Base-by-base conservation (phyloP, 202 grass and related monocot species). In the Dendrocalamus latiflorus region DNA sequence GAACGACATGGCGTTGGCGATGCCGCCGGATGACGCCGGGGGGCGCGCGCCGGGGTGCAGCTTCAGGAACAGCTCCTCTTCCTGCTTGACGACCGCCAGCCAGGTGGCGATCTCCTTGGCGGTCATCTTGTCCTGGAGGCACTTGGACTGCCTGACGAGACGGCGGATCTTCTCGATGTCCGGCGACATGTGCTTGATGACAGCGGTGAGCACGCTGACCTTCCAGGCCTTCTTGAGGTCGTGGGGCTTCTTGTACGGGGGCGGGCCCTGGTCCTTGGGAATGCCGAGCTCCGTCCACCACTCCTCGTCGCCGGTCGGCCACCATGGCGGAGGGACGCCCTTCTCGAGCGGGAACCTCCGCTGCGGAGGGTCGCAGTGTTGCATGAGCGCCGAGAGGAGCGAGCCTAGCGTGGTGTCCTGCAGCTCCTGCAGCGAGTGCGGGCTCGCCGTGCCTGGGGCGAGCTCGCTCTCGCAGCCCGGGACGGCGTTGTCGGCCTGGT, bases 41-140 rank as follows among this genome's bases (percentile, higher is more conserved):
- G 89, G 83, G 43, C 58, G 80, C 8, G 74, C 87, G 5, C 87
- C 93, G 0, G 96, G 96, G 77, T 98, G 51, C 39, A 91, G 80
- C 85, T 91, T 91, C 77, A 83, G 44, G 87, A 84, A 95, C 22
- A 85, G 41, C 61, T 95, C 93, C 81, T 98, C 96, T 77, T 98
- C 96, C 69, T 98, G 96, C 82, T 95, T 98, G 72, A 95, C 58
- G 9, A 95, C 93, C 0, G 89, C 87, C 39, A 95, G 77, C 96
- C 96, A 98, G 38, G 91, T 93, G 42, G 89, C 70, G 69, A 94
- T 98, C 91, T 98, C 96, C 83, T 95, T 98, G 37, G 96, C 96
- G 0, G 96, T 98, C 96, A 98, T 98, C 87, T 98, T 98, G 78
- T 98, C 96, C 66, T 98, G 96, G 55, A 98, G 91, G 81, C 96